Base-by-base conservation (phyloP, 1,284 basidiomycete species). In the Marasmius sp. region DNA sequence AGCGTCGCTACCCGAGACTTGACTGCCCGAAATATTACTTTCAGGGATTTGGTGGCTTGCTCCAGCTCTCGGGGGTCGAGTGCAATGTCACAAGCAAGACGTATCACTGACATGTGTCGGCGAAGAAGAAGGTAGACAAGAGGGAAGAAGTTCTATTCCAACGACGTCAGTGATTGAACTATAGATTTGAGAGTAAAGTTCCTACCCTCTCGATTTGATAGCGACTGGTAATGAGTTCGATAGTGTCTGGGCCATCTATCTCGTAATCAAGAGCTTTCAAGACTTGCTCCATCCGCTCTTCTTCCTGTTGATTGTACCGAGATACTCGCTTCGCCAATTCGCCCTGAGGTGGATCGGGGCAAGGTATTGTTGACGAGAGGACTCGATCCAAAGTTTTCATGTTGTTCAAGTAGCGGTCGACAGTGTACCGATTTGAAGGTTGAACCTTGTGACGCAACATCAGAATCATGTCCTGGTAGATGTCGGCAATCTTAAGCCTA, bases 161-260 rank as follows among this genome's bases (percentile, higher is more conserved):
- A n/a, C 12, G 36, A 22, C 12, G 16, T 7, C 39, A 12, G 22
- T 34, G 10, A 16, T 49, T 9, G 20, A 41, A 16, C 41, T 36
- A 48, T 16, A 20, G 27, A 4, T 9, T 39, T 20, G 12, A 18
- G 18, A 33, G 18, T 3, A 7, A 18, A 47, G 10, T 37, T 37
- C 58, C n/a, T 48, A 63, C 62, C 55, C 62, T 53, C 47, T 63
- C 62, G 20, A 60, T 63, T n/a, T 63, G 58, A 48, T 48, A 60
- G 12, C 49, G 37, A 9, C 58, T 55, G 34, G 59, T 60, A 3
- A 63, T 60, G 18, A 63, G 56, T 9, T 50, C 58, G n/a, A 63
- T 49, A 9, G 62, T 63, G 36, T 63, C 62, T n/a, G 58, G 58
- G 16, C 53, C 62, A 47, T 63, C 62, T 33, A 63, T 60, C n/a